phyloP scores from a whole-genome alignment of 1,284 basidiomycete species.

The Xerocomus nothofagi region DNA sequence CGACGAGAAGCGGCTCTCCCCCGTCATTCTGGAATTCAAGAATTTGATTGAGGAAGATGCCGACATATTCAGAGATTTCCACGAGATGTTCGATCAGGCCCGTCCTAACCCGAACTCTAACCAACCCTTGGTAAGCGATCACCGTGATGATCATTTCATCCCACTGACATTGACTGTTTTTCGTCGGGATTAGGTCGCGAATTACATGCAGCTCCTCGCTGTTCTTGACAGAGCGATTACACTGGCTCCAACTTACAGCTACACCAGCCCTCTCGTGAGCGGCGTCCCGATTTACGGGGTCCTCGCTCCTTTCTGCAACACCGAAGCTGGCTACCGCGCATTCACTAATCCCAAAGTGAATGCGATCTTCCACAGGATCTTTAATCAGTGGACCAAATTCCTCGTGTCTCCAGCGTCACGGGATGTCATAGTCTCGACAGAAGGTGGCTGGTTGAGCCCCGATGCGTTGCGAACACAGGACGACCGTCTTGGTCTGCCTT shows the following conservation, averaged over 20 bases:
- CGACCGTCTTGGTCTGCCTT: constrained; percentile 17
- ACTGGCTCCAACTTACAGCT: constrained; percentile 16
- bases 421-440: constrained; percentile 37
- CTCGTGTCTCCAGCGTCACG: constrained; percentile 45
- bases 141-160: background rate
- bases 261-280: constrained; percentile 22
- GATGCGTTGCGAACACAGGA: constrained; percentile 33
- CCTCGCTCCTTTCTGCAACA: constrained; percentile 27
- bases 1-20: constrained; percentile 19
- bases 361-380: constrained; percentile 38
- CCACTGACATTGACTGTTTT: background rate
- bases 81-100: constrained; percentile 30
- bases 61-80: constrained; percentile 41
- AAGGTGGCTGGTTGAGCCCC: constrained; percentile 47
- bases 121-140: constrained; percentile 8
- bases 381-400: constrained; percentile 49
- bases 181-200: constrained; percentile 34
- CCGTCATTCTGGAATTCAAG: constrained; percentile 41
- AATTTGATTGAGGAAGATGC: constrained; percentile 42
- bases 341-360: constrained; percentile 49
- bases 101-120: background rate
- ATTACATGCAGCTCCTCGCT: constrained; percentile 46
- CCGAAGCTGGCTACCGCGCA: constrained; percentile 41
- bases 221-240: constrained; percentile 44
- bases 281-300: constrained; percentile 30